Conservation (phyloP, 2,329 filamentous ascomycete genomes). For the Helicocarpus griseus region DNA sequence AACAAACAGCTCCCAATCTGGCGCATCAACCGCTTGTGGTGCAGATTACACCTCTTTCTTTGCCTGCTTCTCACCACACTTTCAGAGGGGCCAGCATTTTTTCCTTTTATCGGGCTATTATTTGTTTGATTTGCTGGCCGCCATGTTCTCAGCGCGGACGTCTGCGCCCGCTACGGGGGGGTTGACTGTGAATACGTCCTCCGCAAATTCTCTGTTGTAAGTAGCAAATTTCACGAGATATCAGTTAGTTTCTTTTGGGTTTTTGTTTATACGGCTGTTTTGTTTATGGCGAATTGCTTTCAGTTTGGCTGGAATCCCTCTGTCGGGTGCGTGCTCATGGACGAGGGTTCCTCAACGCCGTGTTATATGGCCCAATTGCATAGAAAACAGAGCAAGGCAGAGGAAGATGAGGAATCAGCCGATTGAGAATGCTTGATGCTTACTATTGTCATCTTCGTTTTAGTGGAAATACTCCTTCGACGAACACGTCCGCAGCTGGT, state of each 20-base stretch:
- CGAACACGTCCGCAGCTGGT: slow-evolving; percentile 5
- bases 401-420: neutral
- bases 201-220: slow-evolving; percentile 15
- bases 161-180: slow-evolving; percentile 9
- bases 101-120: neutral
- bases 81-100: neutral
- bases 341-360: neutral
- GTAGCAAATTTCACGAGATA: slow-evolving; percentile 3
- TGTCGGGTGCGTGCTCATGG: too few species aligned
- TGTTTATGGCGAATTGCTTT: neutral
- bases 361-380: neutral
- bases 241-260: neutral
- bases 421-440: neutral
- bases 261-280: neutral
- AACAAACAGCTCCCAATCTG: slow-evolving; percentile 1
- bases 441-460: neutral
- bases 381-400: neutral
- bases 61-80: neutral
- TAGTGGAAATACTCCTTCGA: slow-evolving; percentile 6
- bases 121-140: neutral
- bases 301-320: neutral
- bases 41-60: neutral
- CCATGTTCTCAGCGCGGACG: slow-evolving; percentile 12
- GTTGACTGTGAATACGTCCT: slow-evolving; percentile 13
- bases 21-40: neutral